Base-by-base conservation (phyloP, 2,329 filamentous ascomycete genomes). In the Epichloe aotearoae region DNA sequence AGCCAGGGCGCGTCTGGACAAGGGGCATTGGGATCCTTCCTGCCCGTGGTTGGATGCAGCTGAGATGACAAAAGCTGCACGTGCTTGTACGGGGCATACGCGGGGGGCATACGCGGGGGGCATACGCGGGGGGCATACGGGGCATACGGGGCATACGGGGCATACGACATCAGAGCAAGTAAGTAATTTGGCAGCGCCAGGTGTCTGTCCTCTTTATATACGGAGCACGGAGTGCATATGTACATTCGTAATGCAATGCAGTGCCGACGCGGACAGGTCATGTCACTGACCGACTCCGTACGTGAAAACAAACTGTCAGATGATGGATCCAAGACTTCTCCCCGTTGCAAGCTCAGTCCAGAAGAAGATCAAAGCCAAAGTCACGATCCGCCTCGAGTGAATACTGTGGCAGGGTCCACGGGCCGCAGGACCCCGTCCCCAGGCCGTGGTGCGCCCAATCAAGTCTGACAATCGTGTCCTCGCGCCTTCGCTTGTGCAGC, bases 391-490 rank as follows among this genome's bases (percentile, higher is more conserved):
- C 66, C 57, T 60, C 60, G 15, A 77, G 63, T 54, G 69, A 66
- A 58, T 78, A 76, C 61, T 71, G 50, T 4, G 68, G 67, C 62
- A 76, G 53, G 19, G 75, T 77, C 51, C 72, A 73, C 0, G 79
- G 79, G 23, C 80, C 80, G 62, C 80, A 84, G 47, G 75, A 79
- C 6, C 74, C 80, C 10, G 76, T 82, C 0, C 80, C 80, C 34
- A 84, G 57, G 0, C 80, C 81, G 59, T 83, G 79, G 62, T 84
- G 79, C 55, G 67, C 69, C 68, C 74, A 79, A 64, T 84, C 80
- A 51, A 84, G 58, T 50, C 78, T 67, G 2, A 84, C 66, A 33
- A 82, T 62, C 38, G 76, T 73, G 55, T 80, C 74, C 14, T 77
- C 66, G 51, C 67, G 62, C 59, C 61, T 68, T 19, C 67, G 64